Evolutionary conservation across 352 stramenopile species (phyloP), one percentile per base, ranked within the genome.

Genomic region (Peronosclerospora sorghi): DNA sequence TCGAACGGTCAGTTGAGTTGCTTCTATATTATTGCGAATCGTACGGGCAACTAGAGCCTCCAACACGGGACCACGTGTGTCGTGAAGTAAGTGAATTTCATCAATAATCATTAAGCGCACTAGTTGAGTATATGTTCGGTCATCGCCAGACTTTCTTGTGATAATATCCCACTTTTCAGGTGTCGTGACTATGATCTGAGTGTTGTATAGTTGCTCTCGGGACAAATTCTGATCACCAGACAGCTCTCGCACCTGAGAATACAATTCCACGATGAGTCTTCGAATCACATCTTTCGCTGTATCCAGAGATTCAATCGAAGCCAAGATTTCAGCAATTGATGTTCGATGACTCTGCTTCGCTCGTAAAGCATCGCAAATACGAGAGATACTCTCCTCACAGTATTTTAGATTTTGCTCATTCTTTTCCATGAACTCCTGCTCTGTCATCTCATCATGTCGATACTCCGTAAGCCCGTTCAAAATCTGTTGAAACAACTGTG

Each of bases 91-190:
- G 62, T 99, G 97, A 54, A 99, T 98, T 71, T 99, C 97, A 83
- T 99, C 97, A 41, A 99, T 97, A 61, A 99, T 99, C 28, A 99
- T 85, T 21, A 99, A 61, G 6, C 92, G 90, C 10, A 99, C 95
- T 4, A 99, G 78, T 58, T 99, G 95, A 2, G 95, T 99, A 69
- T 98, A 99, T 5, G 95, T 94, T 36, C 96, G 76, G 43, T 93
- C 75, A 38, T 98, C 96, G 24, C 97, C 95, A 17, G 90, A 94
- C 69, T 99, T 98, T 41, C 97, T 83, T 17, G 96, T 99, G 34
- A 99, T 95, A 56, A 99, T 98, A 73, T 99, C 97, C 95, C 95
- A 99, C 68, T 99, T 99, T 52, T 99, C 97, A 1, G 97, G 97
- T 7, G 97, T 99, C 20, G 97, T 99, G 12, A 99, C 96, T 48